Conservation (phyloP, 495 filamentous ascomycete genomes). For the Annulohypoxylon bovei region DNA sequence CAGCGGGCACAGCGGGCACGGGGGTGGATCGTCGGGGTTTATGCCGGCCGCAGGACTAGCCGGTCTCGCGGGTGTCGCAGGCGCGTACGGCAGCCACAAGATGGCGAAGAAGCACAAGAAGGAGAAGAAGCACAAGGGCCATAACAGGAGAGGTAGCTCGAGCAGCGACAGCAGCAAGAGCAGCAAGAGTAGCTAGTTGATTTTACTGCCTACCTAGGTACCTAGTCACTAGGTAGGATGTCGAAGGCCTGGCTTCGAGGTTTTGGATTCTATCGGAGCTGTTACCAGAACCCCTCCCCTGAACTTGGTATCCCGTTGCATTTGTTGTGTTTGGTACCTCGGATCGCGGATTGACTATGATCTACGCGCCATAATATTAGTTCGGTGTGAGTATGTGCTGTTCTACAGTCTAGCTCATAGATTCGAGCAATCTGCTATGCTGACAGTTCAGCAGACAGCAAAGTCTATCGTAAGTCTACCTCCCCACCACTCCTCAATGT, state of each 20-base stretch:
- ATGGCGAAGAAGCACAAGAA: slow-evolving; percentile 45
- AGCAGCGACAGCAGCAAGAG: slow-evolving; percentile 41
- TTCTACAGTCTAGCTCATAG: background rate
- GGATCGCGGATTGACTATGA: background rate
- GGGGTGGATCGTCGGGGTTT: slow-evolving; percentile 23
- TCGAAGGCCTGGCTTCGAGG: background rate
- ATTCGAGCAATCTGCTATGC: background rate
- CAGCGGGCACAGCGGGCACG: background rate
- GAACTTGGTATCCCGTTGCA: too few species aligned
- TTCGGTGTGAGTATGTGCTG: background rate
- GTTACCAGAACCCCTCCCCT: background rate
- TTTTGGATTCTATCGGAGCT: background rate
- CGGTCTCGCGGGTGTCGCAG: slow-evolving; percentile 11
- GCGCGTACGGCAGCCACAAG: slow-evolving; percentile 32
- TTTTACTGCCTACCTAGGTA: slow-evolving; percentile 1
- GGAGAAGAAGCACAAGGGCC: slow-evolving; percentile 42
- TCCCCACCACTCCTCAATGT: background rate
- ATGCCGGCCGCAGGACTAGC: slow-evolving; percentile 21
- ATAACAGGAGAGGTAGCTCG: slow-evolving; percentile 38
- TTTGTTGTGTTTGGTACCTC: background rate
- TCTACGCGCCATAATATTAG: background rate
- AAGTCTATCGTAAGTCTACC: background rate
- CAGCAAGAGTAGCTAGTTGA: slow-evolving; percentile 32
- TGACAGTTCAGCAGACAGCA: background rate
- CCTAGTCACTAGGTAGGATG: background rate